Percentiles rank a stretch among this genome's conserved stretches.
Conservation (phyloP, 805 yeast species). For the Teunomyces panamensis region DNA sequence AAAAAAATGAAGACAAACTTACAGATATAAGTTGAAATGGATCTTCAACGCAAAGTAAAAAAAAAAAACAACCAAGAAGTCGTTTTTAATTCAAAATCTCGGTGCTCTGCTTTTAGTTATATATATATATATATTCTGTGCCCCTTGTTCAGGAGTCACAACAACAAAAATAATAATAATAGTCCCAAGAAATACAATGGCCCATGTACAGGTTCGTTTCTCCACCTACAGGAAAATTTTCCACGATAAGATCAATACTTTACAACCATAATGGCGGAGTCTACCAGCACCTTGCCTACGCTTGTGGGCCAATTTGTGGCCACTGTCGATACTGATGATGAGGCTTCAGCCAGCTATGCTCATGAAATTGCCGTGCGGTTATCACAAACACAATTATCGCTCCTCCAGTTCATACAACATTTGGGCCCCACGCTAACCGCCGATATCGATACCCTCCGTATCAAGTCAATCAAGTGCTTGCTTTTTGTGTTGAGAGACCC, state of each 20-base stretch:
- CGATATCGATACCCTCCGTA: constrained; percentile 51
- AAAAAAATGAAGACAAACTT: too few relatives aligned
- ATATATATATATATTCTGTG: not conserved
- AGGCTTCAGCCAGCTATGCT: constrained; percentile 14
- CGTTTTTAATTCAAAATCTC: too few relatives aligned
- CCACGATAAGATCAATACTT: constrained; percentile 1
- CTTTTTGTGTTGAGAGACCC: constrained; percentile 30
- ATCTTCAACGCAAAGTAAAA: too few relatives aligned
- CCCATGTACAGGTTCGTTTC: too few relatives aligned
- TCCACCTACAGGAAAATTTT: constrained; percentile 1
- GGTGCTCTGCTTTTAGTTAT: too few relatives aligned
- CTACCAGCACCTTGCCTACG: constrained; percentile 19
- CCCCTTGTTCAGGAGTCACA: not conserved
- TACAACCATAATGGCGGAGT: not conserved
- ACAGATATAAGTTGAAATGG: too few relatives aligned
- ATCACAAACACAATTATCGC: constrained; percentile 21
- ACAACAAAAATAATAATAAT: not conserved
- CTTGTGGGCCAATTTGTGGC: constrained; percentile 39
- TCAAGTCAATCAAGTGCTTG: constrained; percentile 44
- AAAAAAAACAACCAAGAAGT: too few relatives aligned
- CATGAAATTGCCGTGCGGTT: constrained; percentile 23
- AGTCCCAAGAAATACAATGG: too few relatives aligned
- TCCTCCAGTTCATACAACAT: constrained; percentile 53
- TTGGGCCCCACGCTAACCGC: constrained; percentile 65
- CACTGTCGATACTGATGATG: constrained; percentile 25